phyloP scores from a whole-genome alignment of 2,329 filamentous ascomycete species.

The Exophiala spinifera region DNA sequence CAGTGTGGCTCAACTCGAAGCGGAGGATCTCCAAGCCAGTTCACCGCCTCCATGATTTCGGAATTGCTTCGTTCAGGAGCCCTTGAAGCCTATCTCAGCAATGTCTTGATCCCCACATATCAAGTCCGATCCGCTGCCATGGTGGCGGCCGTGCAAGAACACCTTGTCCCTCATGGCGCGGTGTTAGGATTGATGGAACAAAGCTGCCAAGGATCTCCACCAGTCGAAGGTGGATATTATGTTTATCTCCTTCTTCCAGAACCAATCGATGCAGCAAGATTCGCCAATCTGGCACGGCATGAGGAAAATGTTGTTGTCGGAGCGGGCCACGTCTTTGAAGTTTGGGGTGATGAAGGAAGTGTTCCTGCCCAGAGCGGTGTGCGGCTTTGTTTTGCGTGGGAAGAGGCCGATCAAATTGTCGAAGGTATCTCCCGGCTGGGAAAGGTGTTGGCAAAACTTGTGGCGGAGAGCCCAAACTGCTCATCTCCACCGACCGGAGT shows the following conservation, averaged over 20 bases:
- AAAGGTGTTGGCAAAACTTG: conserved; percentile 30
- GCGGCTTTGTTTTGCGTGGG: conserved; percentile 70
- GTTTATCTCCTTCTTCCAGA: conserved; percentile 69
- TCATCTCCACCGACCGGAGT: too few species aligned
- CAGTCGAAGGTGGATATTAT: conserved; percentile 75
- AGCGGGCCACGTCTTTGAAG: conserved; percentile 67
- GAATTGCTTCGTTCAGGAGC: conserved; percentile 51
- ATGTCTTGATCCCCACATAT: conserved; percentile 56
- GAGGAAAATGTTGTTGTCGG: conserved; percentile 67
- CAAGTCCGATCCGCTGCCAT: conserved; percentile 53
- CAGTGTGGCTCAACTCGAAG: conserved; percentile 57
- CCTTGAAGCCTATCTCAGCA: conserved; percentile 52
- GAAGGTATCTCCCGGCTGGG: conserved; percentile 66
- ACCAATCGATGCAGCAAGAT: conserved; percentile 50
- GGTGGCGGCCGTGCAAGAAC: conserved; percentile 55
- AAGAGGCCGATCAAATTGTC: conserved; percentile 60
- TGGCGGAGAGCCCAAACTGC: background rate
- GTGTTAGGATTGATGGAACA: conserved; percentile 39
- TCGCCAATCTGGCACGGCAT: conserved; percentile 57
- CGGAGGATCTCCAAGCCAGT: conserved; percentile 58
- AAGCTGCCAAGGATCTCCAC: conserved; percentile 33
- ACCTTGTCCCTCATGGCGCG: conserved; percentile 64
- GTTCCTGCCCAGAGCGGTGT: conserved; percentile 50
- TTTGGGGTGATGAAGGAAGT: conserved; percentile 53
- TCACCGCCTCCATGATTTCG: conserved; percentile 55